Conservation (phyloP, 306 rosid genomes). For the Datisca glomerata region DNA sequence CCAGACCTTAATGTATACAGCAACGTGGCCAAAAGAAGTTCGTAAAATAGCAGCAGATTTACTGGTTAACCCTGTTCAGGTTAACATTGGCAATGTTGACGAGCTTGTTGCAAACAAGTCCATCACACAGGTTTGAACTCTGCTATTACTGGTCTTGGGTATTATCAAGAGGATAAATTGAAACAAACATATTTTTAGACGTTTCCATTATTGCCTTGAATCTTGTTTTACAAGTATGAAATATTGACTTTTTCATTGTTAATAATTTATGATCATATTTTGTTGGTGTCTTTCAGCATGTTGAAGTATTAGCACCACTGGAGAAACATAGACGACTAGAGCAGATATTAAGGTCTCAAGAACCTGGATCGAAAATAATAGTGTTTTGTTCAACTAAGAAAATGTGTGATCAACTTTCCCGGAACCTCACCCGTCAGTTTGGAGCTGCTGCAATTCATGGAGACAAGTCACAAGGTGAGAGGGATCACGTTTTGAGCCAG, state of each 20-base stretch:
- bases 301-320: constrained; percentile 61
- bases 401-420: constrained; percentile 98
- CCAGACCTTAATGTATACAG: constrained; percentile 97
- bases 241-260: too few species aligned
- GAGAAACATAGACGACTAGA: constrained; percentile 86
- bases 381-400: constrained; percentile 94
- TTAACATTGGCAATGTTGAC: constrained; percentile 91
- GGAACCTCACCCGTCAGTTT: constrained; percentile 83
- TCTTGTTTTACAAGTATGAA: too few species aligned
- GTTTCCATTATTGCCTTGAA: too few species aligned
- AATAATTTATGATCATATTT: too few species aligned
- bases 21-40: constrained; percentile 99
- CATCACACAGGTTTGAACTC: constrained; percentile 71
- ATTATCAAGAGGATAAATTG: too few species aligned
- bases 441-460: constrained; percentile 99
- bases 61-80: constrained; percentile 84
- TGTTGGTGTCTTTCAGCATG: constrained; percentile 39
- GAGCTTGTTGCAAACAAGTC: constrained; percentile 97
- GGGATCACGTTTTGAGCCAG: constrained; percentile 81
- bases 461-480: constrained; percentile 94
- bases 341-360: constrained; percentile 79
- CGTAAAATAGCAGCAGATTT: constrained; percentile 96
- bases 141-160: constrained; percentile 1
- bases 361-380: constrained; percentile 85
- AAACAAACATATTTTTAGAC: too few species aligned